Base-by-base conservation (phyloP, 257 asterid species). In the Voacanga thouarsii region DNA sequence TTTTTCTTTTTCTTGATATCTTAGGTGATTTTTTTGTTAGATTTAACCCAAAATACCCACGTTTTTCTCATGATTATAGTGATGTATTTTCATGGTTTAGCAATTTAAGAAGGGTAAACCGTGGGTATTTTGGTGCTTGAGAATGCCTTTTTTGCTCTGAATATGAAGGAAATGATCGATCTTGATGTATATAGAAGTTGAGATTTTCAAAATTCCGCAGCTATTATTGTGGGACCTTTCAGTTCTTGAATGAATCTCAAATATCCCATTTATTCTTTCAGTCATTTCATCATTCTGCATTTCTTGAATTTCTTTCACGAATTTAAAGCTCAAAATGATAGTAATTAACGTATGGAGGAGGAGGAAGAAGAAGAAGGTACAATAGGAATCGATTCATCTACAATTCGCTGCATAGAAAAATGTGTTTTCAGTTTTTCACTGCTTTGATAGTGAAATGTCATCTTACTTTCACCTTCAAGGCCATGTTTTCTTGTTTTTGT, bases 81-180 rank as follows among this genome's bases (percentile, higher is more conserved):
- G 26, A n/a, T 47, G 61, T 49, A n/a, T 26, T 49, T 72, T 51
- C 24, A 21, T 47, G 75, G 76, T 60, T 83, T 65, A 50, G 78
- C 68, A 61, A 66, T 47, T 24, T 67, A 53, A 23, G 64, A 44
- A 37, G 84, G 85, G 86, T 79, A 92, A 92, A 92, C 94, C 90
- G 92, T 87, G 88, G 88, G 92, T 91, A 91, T 91, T 92, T 92
- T 89, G 97, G 97, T 80, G 82, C 71, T 78, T 74, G 64, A n/a
- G 82, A 65, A 68, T 47, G 51, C 7, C 7, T 75, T 76, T 61
- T 57, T 78, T 82, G 78, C 50, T 65, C 70, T 23, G 72, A 72
- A 75, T 64, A 60, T 75, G 81, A 79, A 84, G 81, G 68, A 63
- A 49, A 53, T 75, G 69, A 60, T 12, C 76, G 69, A 82, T 81